phyloP scores from a whole-genome alignment of 192 early-diverging fungal species.

The Coemansia sp. region DNA sequence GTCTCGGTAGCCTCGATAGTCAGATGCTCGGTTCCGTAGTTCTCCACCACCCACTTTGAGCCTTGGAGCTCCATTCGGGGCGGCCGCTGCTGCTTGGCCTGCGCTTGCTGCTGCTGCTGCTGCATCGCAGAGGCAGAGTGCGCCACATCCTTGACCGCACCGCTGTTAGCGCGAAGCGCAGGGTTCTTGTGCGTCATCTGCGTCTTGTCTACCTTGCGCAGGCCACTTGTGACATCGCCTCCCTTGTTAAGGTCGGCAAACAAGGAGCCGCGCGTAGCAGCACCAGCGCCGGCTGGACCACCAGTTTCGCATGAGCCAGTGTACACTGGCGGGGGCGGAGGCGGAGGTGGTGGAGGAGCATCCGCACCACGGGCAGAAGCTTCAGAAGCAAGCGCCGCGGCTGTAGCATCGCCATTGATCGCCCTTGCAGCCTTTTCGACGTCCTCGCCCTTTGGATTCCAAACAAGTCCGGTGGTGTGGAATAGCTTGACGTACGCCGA shows the following conservation, averaged over 20 bases:
- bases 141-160: constrained; percentile 56
- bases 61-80: constrained; percentile 83
- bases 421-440: constrained; percentile 24
- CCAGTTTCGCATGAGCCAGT: neutral
- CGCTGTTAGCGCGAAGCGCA: constrained; percentile 64
- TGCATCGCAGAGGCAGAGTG: neutral
- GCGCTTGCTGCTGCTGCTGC: constrained; percentile 11
- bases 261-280: constrained; percentile 58
- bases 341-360: constrained; percentile 59
- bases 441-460: constrained; percentile 85
- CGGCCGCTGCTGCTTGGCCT: constrained; percentile 35
- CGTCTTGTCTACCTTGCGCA: constrained; percentile 92
- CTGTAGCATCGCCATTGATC: constrained; percentile 34
- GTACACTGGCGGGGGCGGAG: constrained; percentile 58
- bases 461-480: constrained; percentile 87
- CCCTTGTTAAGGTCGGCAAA: constrained; percentile 91
- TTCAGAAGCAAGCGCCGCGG: constrained; percentile 20
- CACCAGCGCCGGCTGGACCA: constrained; percentile 17
- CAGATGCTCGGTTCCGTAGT: constrained; percentile 71
- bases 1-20: no score
- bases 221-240: constrained; percentile 67
- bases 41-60: constrained; percentile 95
- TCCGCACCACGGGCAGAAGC: constrained; percentile 46
- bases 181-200: constrained; percentile 99
- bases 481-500: constrained; percentile 86